phyloP scores from a whole-genome alignment of 306 rosid species.

The Fragaria iinumae region DNA sequence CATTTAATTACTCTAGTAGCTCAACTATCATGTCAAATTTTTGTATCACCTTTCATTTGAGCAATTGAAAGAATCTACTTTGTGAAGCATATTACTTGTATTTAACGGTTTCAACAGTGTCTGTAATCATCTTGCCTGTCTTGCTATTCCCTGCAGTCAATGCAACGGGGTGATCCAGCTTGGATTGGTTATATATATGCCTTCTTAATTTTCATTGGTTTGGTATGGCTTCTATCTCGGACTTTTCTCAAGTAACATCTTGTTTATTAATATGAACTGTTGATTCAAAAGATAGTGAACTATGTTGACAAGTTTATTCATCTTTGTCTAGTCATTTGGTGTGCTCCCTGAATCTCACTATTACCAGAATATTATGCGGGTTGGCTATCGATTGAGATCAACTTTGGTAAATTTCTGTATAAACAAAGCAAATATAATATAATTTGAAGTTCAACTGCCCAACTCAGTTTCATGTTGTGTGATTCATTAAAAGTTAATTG shows the following conservation, averaged over 20 bases:
- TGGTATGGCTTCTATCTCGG: conserved; percentile 54
- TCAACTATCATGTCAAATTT: not conserved
- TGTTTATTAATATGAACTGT: conserved; percentile 20
- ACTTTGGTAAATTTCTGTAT: conserved; percentile 71
- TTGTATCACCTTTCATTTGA: not conserved
- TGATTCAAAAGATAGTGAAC: not conserved
- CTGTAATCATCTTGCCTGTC: conserved; percentile 33
- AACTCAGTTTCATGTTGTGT: not conserved
- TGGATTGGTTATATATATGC: conserved; percentile 82
- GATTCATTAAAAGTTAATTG: not conserved
- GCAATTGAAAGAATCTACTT: conserved; percentile 13
- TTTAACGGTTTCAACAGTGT: not conserved
- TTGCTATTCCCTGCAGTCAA: conserved; percentile 72
- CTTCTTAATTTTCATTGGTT: conserved; percentile 68
- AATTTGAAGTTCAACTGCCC: not conserved
- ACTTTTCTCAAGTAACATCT: not conserved
- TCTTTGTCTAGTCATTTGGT: conserved; percentile 58
- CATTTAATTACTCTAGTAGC: not conserved
- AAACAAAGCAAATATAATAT: conserved; percentile 9
- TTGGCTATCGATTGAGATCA: conserved; percentile 80
- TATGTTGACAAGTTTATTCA: conserved; percentile 27
- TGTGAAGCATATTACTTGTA: conserved; percentile 10
- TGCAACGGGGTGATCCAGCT: conserved; percentile 83
- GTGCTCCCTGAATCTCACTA: conserved; percentile 73
- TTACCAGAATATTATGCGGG: conserved; percentile 72